Evolutionary conservation across 305 asterid genomes (phyloP).

Genomic region (Striga hermonthica): DNA sequence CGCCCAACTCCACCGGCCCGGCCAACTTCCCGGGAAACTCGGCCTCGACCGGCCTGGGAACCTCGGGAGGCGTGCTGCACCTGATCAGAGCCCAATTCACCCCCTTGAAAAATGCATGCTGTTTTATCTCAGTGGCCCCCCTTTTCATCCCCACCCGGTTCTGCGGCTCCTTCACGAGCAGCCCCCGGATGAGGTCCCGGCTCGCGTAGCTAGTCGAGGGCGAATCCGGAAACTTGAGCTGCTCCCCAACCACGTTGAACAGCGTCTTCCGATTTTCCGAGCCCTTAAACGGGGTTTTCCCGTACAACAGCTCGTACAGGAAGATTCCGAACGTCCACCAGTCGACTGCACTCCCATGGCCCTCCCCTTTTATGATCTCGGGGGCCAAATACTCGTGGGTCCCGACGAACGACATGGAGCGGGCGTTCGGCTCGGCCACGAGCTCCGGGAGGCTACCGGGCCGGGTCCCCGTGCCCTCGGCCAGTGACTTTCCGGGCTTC

Average conservation of each 20-base stretch:
- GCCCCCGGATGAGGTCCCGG: slow-evolving; percentile 80
- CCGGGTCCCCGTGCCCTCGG: slow-evolving; percentile 39
- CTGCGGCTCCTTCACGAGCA: slow-evolving; percentile 93
- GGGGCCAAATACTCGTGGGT: slow-evolving; percentile 95
- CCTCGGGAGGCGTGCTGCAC: slow-evolving; percentile 95
- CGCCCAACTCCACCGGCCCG: slow-evolving; percentile 60
- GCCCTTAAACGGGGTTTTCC: slow-evolving; percentile 94
- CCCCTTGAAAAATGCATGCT: slow-evolving; percentile 92
- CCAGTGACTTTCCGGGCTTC: slow-evolving; percentile 48
- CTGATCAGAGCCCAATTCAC: slow-evolving; percentile 95
- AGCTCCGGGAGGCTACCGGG: slow-evolving; percentile 72
- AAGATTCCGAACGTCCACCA: slow-evolving; percentile 99
- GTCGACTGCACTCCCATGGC: slow-evolving; percentile 97
- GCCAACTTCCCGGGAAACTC: slow-evolving; percentile 56
- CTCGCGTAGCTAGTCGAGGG: slow-evolving; percentile 88
- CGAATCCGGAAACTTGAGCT: slow-evolving; percentile 77
- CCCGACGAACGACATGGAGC: slow-evolving; percentile 97
- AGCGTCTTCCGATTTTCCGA: slow-evolving; percentile 88
- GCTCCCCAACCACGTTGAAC: slow-evolving; percentile 92
- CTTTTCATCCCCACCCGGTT: slow-evolving; percentile 81
- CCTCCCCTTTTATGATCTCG: slow-evolving; percentile 92
- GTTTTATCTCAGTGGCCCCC: slow-evolving; percentile 94
- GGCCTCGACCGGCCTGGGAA: slow-evolving; percentile 75
- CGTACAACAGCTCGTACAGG: slow-evolving; percentile 78
- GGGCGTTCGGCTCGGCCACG: slow-evolving; percentile 85